These are phyloP conservation scores for Xylariaceae sp. DNA, from an alignment of 2,329 filamentous ascomycete species.

Conservation along the genomic window DNA sequence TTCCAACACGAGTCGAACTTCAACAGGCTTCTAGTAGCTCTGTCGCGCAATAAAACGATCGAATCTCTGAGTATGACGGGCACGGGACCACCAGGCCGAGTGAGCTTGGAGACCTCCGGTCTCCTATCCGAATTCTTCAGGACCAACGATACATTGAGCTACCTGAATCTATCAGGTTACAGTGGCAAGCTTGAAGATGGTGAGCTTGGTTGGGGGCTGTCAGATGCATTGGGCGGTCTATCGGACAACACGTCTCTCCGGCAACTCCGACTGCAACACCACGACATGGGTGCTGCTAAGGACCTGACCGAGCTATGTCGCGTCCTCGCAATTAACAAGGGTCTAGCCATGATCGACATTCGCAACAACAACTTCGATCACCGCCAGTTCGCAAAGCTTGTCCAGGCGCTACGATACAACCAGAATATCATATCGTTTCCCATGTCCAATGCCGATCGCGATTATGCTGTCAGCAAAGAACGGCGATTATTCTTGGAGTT, in stretches of 20 bases:
- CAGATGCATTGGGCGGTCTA: constrained; percentile 44
- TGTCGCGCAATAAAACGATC: constrained; percentile 47
- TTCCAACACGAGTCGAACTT: constrained; percentile 49
- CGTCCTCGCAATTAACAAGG: constrained; percentile 44
- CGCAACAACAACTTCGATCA: constrained; percentile 50
- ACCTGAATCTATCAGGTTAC: constrained; percentile 52
- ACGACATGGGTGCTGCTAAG: constrained; percentile 45
- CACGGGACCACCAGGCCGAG: constrained; percentile 44
- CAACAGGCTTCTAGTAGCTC: constrained; percentile 44
- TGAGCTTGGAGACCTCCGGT: constrained; percentile 43
- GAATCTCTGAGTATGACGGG: constrained; percentile 50
- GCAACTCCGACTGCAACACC: constrained; percentile 52
- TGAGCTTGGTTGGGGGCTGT: constrained; percentile 50
- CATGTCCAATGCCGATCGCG: constrained; percentile 24
- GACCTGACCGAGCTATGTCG: constrained; percentile 41
- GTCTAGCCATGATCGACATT: constrained; percentile 49
- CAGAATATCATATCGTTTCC: constrained; percentile 32
- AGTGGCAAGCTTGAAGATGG: constrained; percentile 54
- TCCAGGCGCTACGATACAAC: constrained; percentile 29
- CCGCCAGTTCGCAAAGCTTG: constrained; percentile 29
- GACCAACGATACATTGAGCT: constrained; percentile 47
- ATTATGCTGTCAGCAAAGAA: constrained; percentile 28
- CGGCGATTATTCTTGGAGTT: constrained; percentile 22
- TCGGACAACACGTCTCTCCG: constrained; percentile 40
- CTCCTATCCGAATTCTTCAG: constrained; percentile 47